Percentiles rank a stretch among this genome's conserved stretches.
phyloP scores from a whole-genome alignment of 768 basidiomycete genomes.

The Pisolithus marmoratus region DNA sequence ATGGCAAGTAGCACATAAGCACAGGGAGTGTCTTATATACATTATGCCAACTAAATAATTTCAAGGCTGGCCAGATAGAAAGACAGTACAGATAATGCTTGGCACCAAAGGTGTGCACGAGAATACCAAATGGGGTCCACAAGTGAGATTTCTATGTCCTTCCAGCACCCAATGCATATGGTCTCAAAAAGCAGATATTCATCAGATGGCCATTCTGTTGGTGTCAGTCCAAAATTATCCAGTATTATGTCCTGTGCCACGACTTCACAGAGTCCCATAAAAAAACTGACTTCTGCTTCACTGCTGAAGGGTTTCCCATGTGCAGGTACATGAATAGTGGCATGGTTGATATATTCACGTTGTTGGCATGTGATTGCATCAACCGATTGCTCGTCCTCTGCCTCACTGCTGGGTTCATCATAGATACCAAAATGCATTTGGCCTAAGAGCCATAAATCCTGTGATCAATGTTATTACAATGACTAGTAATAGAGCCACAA shows the following conservation, averaged over 20 bases:
- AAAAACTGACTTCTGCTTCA: neutral
- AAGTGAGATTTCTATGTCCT: constrained; percentile 4
- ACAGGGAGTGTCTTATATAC: neutral
- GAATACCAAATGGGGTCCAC: constrained; percentile 7
- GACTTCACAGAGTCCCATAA: neutral
- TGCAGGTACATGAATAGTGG: too few relatives aligned
- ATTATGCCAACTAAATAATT: neutral
- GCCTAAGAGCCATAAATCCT: too few relatives aligned
- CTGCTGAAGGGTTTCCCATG: too few relatives aligned
- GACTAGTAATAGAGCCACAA: too few relatives aligned
- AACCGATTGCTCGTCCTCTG: too few relatives aligned
- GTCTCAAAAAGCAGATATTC: constrained; percentile 10
- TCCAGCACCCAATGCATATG: constrained; percentile 3
- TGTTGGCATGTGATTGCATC: too few relatives aligned
- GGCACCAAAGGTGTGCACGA: constrained; percentile 10
- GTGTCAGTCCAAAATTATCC: constrained; percentile 8
- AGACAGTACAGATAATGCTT: constrained; percentile 1
- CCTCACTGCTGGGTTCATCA: too few relatives aligned
- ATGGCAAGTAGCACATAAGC: neutral
- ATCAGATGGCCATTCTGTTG: constrained; percentile 11
- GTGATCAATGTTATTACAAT: too few relatives aligned
- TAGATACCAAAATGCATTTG: too few relatives aligned
- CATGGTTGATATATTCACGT: too few relatives aligned
- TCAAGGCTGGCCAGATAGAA: neutral
- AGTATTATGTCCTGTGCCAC: constrained; percentile 1